Evolutionary conservation across 371 early-diverging fungal species (phyloP).

Genomic region (Mortierella sp.): DNA sequence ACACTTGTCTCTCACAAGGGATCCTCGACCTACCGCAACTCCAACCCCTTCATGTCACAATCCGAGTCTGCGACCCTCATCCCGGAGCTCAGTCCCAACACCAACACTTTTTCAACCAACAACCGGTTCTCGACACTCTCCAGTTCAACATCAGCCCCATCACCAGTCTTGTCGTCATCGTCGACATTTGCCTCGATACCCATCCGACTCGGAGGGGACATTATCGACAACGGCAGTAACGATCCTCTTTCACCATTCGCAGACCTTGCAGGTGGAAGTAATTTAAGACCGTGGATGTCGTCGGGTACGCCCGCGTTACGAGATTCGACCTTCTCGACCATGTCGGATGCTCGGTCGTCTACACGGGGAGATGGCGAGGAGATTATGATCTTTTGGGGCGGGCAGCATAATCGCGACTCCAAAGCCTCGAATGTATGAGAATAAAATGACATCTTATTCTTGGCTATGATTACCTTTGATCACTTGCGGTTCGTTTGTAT

Average conservation of each 20-base stretch:
- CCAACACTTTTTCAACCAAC: not conserved
- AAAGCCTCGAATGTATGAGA: slow-evolving; percentile 16
- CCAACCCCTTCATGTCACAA: slow-evolving; percentile 43
- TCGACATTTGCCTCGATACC: slow-evolving; percentile 39
- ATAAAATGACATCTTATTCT: not conserved
- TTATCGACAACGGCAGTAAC: not conserved
- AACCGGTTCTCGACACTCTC: slow-evolving; percentile 3
- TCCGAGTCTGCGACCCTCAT: slow-evolving; percentile 30
- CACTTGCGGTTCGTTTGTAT: not conserved
- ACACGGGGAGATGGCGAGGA: slow-evolving; percentile 55
- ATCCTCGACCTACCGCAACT: slow-evolving; percentile 15
- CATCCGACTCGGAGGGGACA: slow-evolving; percentile 19
- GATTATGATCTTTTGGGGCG: slow-evolving; percentile 59
- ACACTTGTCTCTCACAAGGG: not conserved
- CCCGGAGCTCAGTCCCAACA: slow-evolving; percentile 10
- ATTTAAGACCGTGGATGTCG: slow-evolving; percentile 44
- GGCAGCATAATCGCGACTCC: slow-evolving; percentile 31
- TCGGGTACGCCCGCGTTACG: slow-evolving; percentile 21
- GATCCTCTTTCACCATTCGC: slow-evolving; percentile 23
- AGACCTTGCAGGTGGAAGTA: slow-evolving; percentile 15
- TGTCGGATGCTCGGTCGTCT: slow-evolving; percentile 49
- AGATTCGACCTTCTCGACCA: slow-evolving; percentile 53
- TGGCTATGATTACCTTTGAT: not conserved
- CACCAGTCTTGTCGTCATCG: not conserved
- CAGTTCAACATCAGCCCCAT: not conserved